These are phyloP conservation scores for Clarireedia monteithiana DNA, from an alignment of 2,329 filamentous ascomycete genomes.

Conservation along the genomic window DNA sequence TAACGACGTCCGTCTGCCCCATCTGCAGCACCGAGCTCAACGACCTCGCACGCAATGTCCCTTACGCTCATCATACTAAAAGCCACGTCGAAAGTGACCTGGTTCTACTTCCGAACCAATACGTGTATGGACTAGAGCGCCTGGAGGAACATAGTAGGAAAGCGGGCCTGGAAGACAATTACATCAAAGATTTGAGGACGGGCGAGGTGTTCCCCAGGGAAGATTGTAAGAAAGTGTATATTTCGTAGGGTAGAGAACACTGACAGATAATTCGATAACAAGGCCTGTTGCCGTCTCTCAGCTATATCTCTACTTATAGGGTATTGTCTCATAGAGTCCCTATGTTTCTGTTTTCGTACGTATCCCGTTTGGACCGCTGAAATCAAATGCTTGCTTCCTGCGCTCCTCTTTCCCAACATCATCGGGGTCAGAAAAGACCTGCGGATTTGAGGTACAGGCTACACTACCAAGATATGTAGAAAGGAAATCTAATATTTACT, in stretches of 20 bases:
- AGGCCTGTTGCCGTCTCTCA: no score
- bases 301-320: no score
- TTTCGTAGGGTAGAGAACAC: constrained; percentile 47
- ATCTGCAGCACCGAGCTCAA: constrained; percentile 96
- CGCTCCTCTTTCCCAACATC: no score
- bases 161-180: constrained; percentile 56
- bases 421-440: no score
- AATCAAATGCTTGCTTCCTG: no score
- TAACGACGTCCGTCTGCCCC: constrained; percentile 68
- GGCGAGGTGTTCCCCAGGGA: constrained; percentile 56
- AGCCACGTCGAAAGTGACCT: constrained; percentile 86
- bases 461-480: no score
- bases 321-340: no score
- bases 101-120: constrained; percentile 76
- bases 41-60: constrained; percentile 77
- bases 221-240: constrained; percentile 80
- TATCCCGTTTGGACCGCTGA: no score
- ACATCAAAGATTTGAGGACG: constrained; percentile 72
- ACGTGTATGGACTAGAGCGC: constrained; percentile 72
- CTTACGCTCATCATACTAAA: constrained; percentile 92
- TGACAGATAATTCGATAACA: no score
- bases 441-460: no score
- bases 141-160: constrained; percentile 74
- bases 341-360: no score
- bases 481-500: no score